These are phyloP conservation scores for Epichloe elymi DNA, from an alignment of 2,329 filamentous ascomycete genomes.

Conservation along the genomic window DNA sequence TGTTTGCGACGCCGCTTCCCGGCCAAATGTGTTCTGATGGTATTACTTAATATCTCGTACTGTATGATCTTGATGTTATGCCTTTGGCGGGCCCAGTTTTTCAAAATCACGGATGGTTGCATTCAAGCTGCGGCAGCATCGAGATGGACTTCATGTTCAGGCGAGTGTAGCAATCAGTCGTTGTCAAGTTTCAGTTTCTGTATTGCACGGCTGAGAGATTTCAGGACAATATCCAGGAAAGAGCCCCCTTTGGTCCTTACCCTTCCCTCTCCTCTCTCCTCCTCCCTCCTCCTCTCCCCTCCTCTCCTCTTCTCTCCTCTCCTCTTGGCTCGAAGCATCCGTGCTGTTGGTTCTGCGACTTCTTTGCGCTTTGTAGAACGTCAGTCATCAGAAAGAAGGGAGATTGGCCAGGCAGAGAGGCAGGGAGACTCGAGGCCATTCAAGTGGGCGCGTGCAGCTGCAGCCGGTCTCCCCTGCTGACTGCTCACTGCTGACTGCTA, in stretches of 20 bases:
- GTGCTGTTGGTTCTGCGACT: neutral
- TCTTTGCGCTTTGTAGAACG: neutral
- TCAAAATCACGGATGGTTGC: neutral
- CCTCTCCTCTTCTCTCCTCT: neutral
- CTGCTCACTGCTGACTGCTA: too few relatives aligned
- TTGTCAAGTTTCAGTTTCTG: neutral
- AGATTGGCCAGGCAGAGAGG: too few relatives aligned
- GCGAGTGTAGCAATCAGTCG: neutral
- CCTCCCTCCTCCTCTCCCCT: neutral
- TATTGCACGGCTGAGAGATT: neutral
- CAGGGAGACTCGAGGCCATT: too few relatives aligned
- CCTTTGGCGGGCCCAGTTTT: neutral
- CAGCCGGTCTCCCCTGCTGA: too few relatives aligned
- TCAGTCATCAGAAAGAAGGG: neutral
- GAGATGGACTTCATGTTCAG: neutral
- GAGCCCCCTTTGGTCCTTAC: neutral
- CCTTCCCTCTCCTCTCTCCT: neutral
- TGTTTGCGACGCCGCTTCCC: neutral
- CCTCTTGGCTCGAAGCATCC: neutral
- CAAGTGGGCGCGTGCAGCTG: too few relatives aligned
- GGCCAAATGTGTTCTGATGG: neutral
- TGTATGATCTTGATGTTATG: neutral
- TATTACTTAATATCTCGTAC: neutral
- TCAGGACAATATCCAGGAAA: neutral
- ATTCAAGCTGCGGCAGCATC: slow-evolving; percentile 2